These are phyloP conservation scores for Coemansia furcata DNA, from an alignment of 192 early-diverging fungal genomes.

Conservation along the genomic window DNA sequence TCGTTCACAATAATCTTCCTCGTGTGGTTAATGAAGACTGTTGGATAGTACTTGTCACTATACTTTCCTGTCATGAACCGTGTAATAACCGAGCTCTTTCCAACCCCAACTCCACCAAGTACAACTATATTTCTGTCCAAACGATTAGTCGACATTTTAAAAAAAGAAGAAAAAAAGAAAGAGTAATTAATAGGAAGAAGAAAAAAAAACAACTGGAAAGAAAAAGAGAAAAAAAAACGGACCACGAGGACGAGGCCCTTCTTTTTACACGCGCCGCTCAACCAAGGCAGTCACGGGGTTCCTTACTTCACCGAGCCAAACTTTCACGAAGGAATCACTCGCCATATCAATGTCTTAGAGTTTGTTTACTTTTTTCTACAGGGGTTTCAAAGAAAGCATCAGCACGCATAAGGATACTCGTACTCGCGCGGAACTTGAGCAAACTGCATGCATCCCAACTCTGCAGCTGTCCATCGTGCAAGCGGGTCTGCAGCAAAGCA, in stretches of 20 bases:
- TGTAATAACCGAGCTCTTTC: constrained; percentile 87
- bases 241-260: constrained; percentile 1
- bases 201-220: background rate
- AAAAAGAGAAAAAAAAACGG: background rate
- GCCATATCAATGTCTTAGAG: background rate
- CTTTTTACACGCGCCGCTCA: background rate
- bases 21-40: constrained; percentile 88
- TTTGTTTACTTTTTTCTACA: background rate
- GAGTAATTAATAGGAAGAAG: background rate
- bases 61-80: constrained; percentile 93
- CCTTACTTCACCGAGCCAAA: background rate
- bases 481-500: constrained; percentile 82
- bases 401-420: constrained; percentile 32
- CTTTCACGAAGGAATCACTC: background rate
- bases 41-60: constrained; percentile 91
- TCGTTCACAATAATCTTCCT: constrained; percentile 80
- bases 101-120: constrained; percentile 42
- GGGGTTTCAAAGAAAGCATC: background rate
- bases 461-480: constrained; percentile 71
- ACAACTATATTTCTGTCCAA: constrained; percentile 44
- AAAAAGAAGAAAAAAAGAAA: constrained; percentile 8
- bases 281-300: background rate
- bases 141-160: constrained; percentile 17
- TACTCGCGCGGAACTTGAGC: constrained; percentile 51
- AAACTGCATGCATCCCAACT: constrained; percentile 74